Conservation (phyloP, 2,329 filamentous ascomycete species). For the Coleophoma crateriformis region DNA sequence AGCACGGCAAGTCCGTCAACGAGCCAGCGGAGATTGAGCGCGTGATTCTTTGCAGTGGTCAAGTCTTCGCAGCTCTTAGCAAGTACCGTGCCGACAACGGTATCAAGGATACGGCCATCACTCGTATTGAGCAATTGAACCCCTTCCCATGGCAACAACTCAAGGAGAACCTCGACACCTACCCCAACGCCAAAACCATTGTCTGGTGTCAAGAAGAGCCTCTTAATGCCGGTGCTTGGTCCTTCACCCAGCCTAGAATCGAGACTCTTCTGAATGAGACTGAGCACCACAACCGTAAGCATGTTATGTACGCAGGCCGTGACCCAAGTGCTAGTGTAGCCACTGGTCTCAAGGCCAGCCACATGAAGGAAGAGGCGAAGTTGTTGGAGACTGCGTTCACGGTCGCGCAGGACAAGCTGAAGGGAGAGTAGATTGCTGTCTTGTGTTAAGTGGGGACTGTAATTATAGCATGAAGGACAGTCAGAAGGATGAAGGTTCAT, state of each 20-base stretch:
- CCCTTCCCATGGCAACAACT: constrained; percentile 98
- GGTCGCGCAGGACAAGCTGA: constrained; percentile 63
- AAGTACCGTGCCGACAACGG: constrained; percentile 87
- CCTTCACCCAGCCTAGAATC: constrained; percentile 92
- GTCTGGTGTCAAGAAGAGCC: constrained; percentile 98
- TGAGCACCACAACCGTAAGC: constrained; percentile 85
- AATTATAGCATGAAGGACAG: constrained; percentile 5
- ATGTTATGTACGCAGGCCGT: constrained; percentile 95
- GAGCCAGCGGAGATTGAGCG: constrained; percentile 83
- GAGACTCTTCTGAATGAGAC: constrained; percentile 95
- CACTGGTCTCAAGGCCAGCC: constrained; percentile 81
- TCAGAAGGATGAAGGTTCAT: no score
- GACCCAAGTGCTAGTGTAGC: constrained; percentile 91
- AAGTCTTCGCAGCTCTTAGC: constrained; percentile 84
- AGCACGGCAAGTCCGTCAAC: constrained; percentile 73
- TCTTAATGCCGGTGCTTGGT: constrained; percentile 95
- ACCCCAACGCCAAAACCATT: constrained; percentile 95
- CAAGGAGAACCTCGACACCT: constrained; percentile 92
- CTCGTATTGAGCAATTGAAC: constrained; percentile 94
- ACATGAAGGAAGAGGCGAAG: constrained; percentile 90
- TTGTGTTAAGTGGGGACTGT: constrained; percentile 1
- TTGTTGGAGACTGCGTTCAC: constrained; percentile 62
- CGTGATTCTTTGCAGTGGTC: constrained; percentile 89
- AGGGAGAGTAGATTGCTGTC: constrained; percentile 38
- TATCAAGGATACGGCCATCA: constrained; percentile 87